Base-by-base conservation (phyloP, 164 flowering plant genomes). In the Kingdonia uniflora region DNA sequence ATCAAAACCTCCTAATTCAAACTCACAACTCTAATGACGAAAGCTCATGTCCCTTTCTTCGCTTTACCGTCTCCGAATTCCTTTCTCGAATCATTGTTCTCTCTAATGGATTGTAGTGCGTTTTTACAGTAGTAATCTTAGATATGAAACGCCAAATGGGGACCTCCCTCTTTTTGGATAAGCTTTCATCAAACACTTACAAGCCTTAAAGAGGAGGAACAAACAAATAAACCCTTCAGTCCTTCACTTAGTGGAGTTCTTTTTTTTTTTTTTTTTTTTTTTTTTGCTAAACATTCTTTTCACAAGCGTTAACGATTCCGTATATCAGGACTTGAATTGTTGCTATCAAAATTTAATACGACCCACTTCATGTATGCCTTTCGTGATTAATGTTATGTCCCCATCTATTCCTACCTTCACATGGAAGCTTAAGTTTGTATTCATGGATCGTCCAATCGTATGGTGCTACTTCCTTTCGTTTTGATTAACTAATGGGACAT, bases 101-200 rank as follows among this genome's bases (percentile, higher is more conserved):
- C 26, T 55, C 54, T 16, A 39, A 26, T 21, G 33, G n/a, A 20
- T 41, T 38, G 2, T 42, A 68, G 61, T 68, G 67, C 38, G 58
- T 40, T 57, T 67, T 41, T 33, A 43, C 68, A 51, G 68, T n/a
- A n/a, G n/a, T 64, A 54, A 17, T 15, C 37, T 25, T 35, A 29
- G 55, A 59, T 52, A 49, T 25, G 41, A 51, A 17, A 46, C 19
- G 42, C 49, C 17, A 1, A 26, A 45, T 19, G 21, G 20, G 13
- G 51, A 12, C 26, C 63, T 33, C n/a, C 55, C 57, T 24, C 48
- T 52, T 20, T 52, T 24, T 39, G 56, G 71, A 68, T 68, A 68
- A 68, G 71, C 37, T 47, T 46, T 38, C 35, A 29, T n/a, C n/a
- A n/a, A n/a, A 21, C 29, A 22, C 52, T 22, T 26, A 16, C 14